phyloP scores from a whole-genome alignment of 2,329 filamentous ascomycete species.

The Fusarium oxysporum region DNA sequence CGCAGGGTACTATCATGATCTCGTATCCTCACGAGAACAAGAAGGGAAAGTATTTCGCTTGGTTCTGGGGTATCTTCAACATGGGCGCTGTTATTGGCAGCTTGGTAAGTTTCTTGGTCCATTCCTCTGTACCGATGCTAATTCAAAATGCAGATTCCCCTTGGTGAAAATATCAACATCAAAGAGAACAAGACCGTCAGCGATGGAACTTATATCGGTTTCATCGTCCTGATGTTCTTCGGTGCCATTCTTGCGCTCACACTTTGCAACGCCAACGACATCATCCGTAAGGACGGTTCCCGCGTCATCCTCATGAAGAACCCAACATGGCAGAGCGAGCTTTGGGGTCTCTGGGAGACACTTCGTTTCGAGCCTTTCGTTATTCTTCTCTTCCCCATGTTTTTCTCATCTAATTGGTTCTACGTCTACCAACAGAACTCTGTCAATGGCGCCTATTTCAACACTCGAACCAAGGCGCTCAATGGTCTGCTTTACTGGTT shows the following conservation, averaged over 20 bases:
- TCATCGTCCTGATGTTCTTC: constrained; percentile 83
- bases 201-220: constrained; percentile 88
- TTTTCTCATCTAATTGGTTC: constrained; percentile 86
- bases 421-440: constrained; percentile 83
- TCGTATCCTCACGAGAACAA: constrained; percentile 83
- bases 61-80: constrained; percentile 97
- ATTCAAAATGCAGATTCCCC: constrained; percentile 66
- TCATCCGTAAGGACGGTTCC: constrained; percentile 82
- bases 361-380: constrained; percentile 76
- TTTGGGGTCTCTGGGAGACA: constrained; percentile 80
- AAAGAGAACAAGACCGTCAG: constrained; percentile 61
- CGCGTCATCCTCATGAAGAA: constrained; percentile 90
- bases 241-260: constrained; percentile 77
- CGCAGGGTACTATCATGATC: constrained; percentile 89
- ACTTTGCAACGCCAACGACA: constrained; percentile 76
- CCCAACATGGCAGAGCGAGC: constrained; percentile 84
- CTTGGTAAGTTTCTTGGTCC: constrained; percentile 54
- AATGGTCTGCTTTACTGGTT: constrained; percentile 78
- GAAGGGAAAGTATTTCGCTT: constrained; percentile 89
- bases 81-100: constrained; percentile 89
- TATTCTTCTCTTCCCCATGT: constrained; percentile 81
- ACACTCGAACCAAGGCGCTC: constrained; percentile 78
- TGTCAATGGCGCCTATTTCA: constrained; percentile 78
- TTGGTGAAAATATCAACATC: constrained; percentile 41
- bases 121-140: neutral